Base-by-base conservation (phyloP, 1,139 yeast species). In the Pichia sp. region DNA sequence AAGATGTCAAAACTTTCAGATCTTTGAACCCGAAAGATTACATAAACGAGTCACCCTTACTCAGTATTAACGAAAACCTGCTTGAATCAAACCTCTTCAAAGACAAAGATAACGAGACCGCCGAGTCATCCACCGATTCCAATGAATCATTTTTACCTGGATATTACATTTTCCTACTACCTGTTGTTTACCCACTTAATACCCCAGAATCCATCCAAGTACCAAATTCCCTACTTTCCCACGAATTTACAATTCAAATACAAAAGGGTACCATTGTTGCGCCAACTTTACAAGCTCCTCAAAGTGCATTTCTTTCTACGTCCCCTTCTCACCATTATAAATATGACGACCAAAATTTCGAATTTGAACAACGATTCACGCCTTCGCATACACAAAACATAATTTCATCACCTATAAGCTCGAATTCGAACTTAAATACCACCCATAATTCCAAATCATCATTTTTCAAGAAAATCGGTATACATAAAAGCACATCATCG, bases 101-200 rank as follows among this genome's bases (percentile, higher is more conserved):
- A 20, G 24, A 20, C 24, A 20, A 20, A 20, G 45, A 29, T 41
- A 2, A 30, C 20, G 34, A 38, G 31, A 29, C 41, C 34, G 46
- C 34, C n/a, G 20, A 24, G 31, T 27, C 72, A 41, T 75, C 34
- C 10, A 24, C 24, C 16, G 16, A 36, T 10, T 36, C 40, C 40
- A 36, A 43, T 8, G 48, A 51, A 16, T 20, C 46, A 7, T 50
- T 75, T 61, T 80, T 80, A 53, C 83, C 96, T 9, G 97, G 97
- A 33, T 81, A 86, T 64, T 91, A 91, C 65, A 84, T 90, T 1
- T 91, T 87, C 67, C 71, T 88, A 48, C 72, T 91, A 46, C 95
- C 96, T 0, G 73, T 87, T 2, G 73, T 85, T 2, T 77, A 88
- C 53, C 90, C 93, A 1, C 79, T 85, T 46, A 79, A 77, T 58